Percentiles rank a stretch among this genome's conserved stretches.
phyloP scores from a whole-genome alignment of 305 asterid species.

The Solanum hybrid region DNA sequence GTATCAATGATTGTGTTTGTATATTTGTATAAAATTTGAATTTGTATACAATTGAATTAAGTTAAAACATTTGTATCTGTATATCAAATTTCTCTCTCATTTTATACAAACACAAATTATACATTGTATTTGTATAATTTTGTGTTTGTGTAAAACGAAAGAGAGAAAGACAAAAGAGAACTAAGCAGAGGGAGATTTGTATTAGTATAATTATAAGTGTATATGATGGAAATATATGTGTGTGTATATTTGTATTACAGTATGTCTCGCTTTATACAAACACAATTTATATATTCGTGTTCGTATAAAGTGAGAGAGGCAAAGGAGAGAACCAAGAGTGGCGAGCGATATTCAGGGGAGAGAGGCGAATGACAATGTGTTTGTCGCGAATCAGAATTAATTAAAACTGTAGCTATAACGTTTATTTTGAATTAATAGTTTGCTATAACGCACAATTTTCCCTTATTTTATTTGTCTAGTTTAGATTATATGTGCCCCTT shows the following conservation, averaged over 20 bases:
- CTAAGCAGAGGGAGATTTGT: rapidly evolving
- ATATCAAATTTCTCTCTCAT: rapidly evolving
- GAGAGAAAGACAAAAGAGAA: background rate
- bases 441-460: background rate
- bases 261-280: too few relatives aligned
- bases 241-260: too few relatives aligned
- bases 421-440: too few relatives aligned
- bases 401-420: too few relatives aligned
- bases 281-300: background rate
- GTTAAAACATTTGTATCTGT: background rate
- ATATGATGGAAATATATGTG: too few relatives aligned
- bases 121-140: too few relatives aligned
- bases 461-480: too few relatives aligned
- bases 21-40: background rate
- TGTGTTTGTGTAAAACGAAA: too few relatives aligned
- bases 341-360: rapidly evolving
- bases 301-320: background rate
- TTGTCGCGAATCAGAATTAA: rapidly evolving
- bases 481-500: background rate
- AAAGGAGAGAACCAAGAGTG: rapidly evolving
- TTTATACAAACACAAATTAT: too few relatives aligned
- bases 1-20: background rate
- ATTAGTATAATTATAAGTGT: too few relatives aligned
- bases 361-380: background rate
- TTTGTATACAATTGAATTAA: background rate